These are phyloP conservation scores for Boletus eberwhitei DNA, from an alignment of 768 basidiomycete species.

Conservation along the genomic window DNA sequence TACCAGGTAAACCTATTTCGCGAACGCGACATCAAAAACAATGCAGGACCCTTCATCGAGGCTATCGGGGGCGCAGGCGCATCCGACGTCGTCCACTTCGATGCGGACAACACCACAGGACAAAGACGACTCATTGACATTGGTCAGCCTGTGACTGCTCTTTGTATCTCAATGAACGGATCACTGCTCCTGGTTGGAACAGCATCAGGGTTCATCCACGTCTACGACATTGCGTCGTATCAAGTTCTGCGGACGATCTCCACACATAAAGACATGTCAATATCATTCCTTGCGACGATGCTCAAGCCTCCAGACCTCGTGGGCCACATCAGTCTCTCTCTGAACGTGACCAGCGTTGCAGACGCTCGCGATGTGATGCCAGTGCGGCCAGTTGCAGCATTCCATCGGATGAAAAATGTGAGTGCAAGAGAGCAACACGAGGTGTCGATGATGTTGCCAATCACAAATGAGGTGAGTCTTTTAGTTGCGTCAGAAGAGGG, in stretches of 20 bases:
- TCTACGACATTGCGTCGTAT: slow-evolving; percentile 88
- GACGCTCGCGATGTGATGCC: slow-evolving; percentile 57
- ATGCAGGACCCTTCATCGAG: slow-evolving; percentile 50
- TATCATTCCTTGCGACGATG: slow-evolving; percentile 75
- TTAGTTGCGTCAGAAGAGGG: background rate
- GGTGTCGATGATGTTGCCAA: slow-evolving; percentile 58
- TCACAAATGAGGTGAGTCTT: slow-evolving; percentile 39
- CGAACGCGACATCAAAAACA: slow-evolving; percentile 50
- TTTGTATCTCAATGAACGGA: slow-evolving; percentile 75
- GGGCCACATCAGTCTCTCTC: slow-evolving; percentile 66
- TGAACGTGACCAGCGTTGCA: slow-evolving; percentile 35
- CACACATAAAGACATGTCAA: slow-evolving; percentile 61
- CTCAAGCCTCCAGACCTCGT: slow-evolving; percentile 85
- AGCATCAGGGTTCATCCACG: slow-evolving; percentile 61
- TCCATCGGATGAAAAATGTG: slow-evolving; percentile 69
- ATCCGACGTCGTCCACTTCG: slow-evolving; percentile 68
- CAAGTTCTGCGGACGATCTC: slow-evolving; percentile 82
- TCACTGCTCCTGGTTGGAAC: slow-evolving; percentile 85
- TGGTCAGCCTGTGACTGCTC: slow-evolving; percentile 64
- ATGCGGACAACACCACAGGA: slow-evolving; percentile 42
- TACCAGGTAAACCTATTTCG: slow-evolving; percentile 79
- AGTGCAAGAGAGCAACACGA: slow-evolving; percentile 70
- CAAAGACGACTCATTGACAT: slow-evolving; percentile 66
- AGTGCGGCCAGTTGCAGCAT: slow-evolving; percentile 60
- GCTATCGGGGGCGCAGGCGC: slow-evolving; percentile 74